phyloP scores from a whole-genome alignment of 2,329 filamentous ascomycete species.

The Volutella citrinella region DNA sequence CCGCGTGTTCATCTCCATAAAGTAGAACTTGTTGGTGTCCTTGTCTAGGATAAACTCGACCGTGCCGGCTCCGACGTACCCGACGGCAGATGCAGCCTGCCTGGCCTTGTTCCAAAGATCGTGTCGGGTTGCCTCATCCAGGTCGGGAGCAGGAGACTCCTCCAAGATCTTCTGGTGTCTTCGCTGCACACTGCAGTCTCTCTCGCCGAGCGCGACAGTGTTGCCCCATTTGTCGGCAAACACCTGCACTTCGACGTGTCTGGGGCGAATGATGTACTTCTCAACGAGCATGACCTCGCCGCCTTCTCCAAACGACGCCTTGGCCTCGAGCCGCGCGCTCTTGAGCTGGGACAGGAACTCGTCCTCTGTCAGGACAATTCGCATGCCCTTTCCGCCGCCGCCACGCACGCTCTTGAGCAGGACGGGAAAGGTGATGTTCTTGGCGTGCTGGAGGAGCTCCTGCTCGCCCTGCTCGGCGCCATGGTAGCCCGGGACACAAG shows the following conservation, averaged over 20 bases:
- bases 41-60: constrained; percentile 91
- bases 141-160: constrained; percentile 75
- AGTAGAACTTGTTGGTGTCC: constrained; percentile 75
- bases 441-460: constrained; percentile 64
- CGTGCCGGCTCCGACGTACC: constrained; percentile 87
- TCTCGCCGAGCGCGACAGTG: constrained; percentile 79
- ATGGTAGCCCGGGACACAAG: constrained; percentile 95
- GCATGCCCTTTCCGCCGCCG: constrained; percentile 82
- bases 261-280: constrained; percentile 72
- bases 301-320: constrained; percentile 77
- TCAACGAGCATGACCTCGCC: constrained; percentile 81
- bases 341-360: constrained; percentile 70
- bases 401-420: constrained; percentile 78
- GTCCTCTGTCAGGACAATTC: constrained; percentile 64
- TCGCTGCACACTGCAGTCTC: constrained; percentile 84
- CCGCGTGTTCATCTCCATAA: constrained; percentile 82
- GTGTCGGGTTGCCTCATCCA: constrained; percentile 55
- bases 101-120: constrained; percentile 66
- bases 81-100: constrained; percentile 68
- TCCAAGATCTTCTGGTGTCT: constrained; percentile 90
- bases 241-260: constrained; percentile 88
- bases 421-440: constrained; percentile 66
- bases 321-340: constrained; percentile 72
- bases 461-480: constrained; percentile 73
- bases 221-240: constrained; percentile 80